Evolutionary conservation across 441 rosid genomes (phyloP), one percentile per base, ranked within the genome.

Genomic region (Raphanus hybrid): DNA sequence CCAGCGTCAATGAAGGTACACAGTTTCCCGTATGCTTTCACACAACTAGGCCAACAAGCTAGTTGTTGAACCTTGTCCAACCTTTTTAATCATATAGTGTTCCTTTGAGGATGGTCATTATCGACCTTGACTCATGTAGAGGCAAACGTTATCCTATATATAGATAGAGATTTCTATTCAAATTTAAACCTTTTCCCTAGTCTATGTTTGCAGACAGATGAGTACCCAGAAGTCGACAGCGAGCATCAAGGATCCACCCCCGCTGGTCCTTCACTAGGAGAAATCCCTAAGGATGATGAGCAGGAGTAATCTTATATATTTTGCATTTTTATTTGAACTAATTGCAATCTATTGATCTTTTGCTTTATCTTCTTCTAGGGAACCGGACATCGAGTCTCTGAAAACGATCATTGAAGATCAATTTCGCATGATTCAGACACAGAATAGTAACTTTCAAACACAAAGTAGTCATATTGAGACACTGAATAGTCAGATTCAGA

Each of bases 1-100:
- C 97, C 99, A n/a, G 93, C 91, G 37, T 92, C 97, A 75, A 91
- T 96, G 91, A 95, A 93, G 99, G 99, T 62, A 61, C 93, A 11
- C 5, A 35, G 6, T 27, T 52, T 60, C 57, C 54, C 34, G 3
- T 29, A 3, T 29, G 5, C 34, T 29, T 29, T 29, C 34, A 29
- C 5, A 29, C 34, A 29, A 29, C 34, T 29, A 29, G 34, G 34
- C 34, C 34, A 29, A 60, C 32, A 10, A 6, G 20, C 57, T 52
- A 52, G 8, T 14, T 14, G 9, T 52, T 52, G 57, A 16, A 58
- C 3, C 62, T 55, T 8, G 11, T 18, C 60, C 12, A 20, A 1
- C 11, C 26, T 59, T 10, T n/a, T n/a, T 4, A 59, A 23, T 23
- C 15, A 1, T 14, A 61, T 29, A 61, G 20, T 61, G 41, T n/a